Evolutionary conservation across 2,329 filamentous ascomycete species (phyloP), one percentile per base, ranked within the genome.

Genomic region (Remersonia thermophila): DNA sequence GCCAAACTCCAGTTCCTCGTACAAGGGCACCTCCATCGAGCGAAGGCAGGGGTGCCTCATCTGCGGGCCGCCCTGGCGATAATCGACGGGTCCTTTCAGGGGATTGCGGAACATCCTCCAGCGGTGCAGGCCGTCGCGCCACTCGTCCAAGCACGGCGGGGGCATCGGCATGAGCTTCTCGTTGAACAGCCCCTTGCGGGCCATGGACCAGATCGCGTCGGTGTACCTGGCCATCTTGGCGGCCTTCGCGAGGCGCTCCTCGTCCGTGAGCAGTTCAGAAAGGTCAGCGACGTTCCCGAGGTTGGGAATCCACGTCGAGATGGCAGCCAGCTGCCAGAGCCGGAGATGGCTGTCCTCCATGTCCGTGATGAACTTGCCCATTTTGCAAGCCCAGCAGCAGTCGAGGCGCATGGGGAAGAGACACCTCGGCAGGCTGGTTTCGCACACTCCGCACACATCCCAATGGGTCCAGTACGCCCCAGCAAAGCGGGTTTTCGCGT

Each of bases 331-430:
- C 14, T 39, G 36, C 28, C 40, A 43, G 3, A 37, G 32, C 7
- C 48, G 41, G 8, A 47, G 36, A 34, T 50, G 43, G 33, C 45
- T 48, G 13, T 38, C 37, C 10, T 50, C 47, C 25, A 44, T 40
- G 2, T 29, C 14, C 8, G 27, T 7, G 23, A 45, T 33, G 16
- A 39, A 50, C 10, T 13, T 2, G 1, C 4, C 3, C 42, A 44
- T 41, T 20, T 43, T 41, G 36, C 47, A 50, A 3, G 23, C 16
- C 45, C 45, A 49, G 31, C 47, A 50, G 3, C 7, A 6, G 3
- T 35, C 40, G 18, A 11, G 9, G 7, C 35, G 34, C 3, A 38
- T 20, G 0, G 38, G 31, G 23, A 44, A 47, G 14, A 49, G 20
- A 0, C 30, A 30, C 3, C 16, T 15, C 3, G 38, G 37, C 10